Conservation (phyloP, 257 asterid genomes). For the Perilla frutescens region DNA sequence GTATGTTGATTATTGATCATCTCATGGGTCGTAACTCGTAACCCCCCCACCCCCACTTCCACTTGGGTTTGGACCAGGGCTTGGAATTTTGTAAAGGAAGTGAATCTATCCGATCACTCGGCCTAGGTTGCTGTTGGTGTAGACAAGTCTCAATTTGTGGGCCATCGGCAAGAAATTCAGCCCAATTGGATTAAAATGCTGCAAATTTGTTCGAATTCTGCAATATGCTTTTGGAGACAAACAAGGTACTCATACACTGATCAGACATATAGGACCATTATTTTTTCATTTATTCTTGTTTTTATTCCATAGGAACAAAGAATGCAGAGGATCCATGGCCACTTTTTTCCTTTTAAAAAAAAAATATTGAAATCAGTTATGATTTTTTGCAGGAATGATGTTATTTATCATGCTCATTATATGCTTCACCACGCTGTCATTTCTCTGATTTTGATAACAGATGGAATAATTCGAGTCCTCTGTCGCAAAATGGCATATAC, state of each 20-base stretch:
- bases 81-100: slow-evolving; percentile 31
- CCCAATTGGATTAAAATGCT: slow-evolving; percentile 17
- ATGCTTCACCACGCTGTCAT: slow-evolving; percentile 4
- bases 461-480: slow-evolving; percentile 9
- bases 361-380: not conserved
- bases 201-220: slow-evolving; percentile 20
- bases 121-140: slow-evolving; percentile 36
- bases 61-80: slow-evolving; percentile 29
- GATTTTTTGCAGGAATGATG: slow-evolving; percentile 3
- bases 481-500: slow-evolving; percentile 23
- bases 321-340: slow-evolving; percentile 5
- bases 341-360: not conserved
- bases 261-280: slow-evolving; percentile 23
- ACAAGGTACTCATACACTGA: not conserved
- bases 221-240: slow-evolving; percentile 12
- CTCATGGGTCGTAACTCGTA: not conserved
- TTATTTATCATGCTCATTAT: not conserved
- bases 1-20: slow-evolving; percentile 7
- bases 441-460: slow-evolving; percentile 13
- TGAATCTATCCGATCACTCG: slow-evolving; percentile 33
- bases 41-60: slow-evolving; percentile 5
- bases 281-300: slow-evolving; percentile 11
- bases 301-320: slow-evolving; percentile 16
- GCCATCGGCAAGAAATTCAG: slow-evolving; percentile 28
- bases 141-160: slow-evolving; percentile 30